Conservation (phyloP, 768 basidiomycete genomes). For the Lentinula guzmanii region DNA sequence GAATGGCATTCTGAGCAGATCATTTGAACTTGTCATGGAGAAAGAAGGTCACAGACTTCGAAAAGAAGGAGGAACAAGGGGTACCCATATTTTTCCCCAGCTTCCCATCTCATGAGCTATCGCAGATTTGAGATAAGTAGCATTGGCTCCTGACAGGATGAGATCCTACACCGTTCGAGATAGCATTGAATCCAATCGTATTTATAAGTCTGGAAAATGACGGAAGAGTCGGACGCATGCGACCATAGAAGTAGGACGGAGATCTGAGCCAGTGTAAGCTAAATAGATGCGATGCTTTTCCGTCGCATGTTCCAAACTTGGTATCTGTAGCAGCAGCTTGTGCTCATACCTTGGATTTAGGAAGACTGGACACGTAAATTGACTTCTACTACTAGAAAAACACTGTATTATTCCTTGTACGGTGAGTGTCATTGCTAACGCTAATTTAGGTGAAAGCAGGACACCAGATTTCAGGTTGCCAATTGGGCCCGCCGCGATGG, state of each 20-base stretch:
- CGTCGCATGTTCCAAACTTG: too few species aligned
- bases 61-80: not conserved
- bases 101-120: not conserved
- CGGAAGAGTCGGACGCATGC: not conserved
- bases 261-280: not conserved
- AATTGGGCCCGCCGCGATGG: conserved; percentile 33
- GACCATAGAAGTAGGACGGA: not conserved
- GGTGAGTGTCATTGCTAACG: not conserved
- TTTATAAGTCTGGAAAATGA: not conserved
- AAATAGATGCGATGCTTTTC: too few species aligned
- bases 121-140: not conserved
- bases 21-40: not conserved
- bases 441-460: conserved; percentile 9
- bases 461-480: conserved; percentile 38
- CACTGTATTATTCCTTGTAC: too few species aligned
- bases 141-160: not conserved
- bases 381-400: too few species aligned
- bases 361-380: too few species aligned
- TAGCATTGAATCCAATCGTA: not conserved
- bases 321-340: too few species aligned
- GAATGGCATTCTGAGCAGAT: not conserved
- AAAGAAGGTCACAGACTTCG: not conserved
- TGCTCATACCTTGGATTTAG: too few species aligned
- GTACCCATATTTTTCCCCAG: not conserved
- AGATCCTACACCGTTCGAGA: not conserved